Percentiles rank a stretch among this genome's conserved stretches.
Conservation (phyloP, 108 stramenopile genomes). For the Cylindrotheca closterium region DNA sequence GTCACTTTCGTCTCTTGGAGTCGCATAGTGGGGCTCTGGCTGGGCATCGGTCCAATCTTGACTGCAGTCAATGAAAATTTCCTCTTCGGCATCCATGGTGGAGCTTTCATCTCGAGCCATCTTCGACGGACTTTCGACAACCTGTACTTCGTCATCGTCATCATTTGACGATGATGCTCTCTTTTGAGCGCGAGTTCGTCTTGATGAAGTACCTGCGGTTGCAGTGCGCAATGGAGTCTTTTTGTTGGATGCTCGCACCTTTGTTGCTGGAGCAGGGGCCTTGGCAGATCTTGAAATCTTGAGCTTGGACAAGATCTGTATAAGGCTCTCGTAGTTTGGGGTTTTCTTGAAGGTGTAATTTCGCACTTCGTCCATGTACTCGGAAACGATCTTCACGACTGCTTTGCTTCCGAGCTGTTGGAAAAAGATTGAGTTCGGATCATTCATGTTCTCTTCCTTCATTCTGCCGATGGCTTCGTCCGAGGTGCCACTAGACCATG, state of each 20-base stretch:
- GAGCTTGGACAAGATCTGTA: constrained; percentile 15
- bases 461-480: constrained; percentile 63
- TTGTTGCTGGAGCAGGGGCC: neutral
- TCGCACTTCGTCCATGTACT: constrained; percentile 45
- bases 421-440: constrained; percentile 49
- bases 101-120: constrained; percentile 15
- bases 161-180: constrained; percentile 4
- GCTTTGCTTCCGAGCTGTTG: constrained; percentile 19
- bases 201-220: neutral
- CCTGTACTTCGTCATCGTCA: no score
- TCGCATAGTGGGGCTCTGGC: neutral
- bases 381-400: constrained; percentile 20
- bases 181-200: neutral
- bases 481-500: constrained; percentile 67
- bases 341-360: constrained; percentile 50
- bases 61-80: neutral
- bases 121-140: constrained; percentile 17
- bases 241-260: neutral
- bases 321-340: constrained; percentile 63
- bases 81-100: constrained; percentile 8
- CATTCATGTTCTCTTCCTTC: constrained; percentile 47
- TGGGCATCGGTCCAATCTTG: neutral
- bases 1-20: neutral
- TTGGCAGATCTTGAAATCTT: constrained; percentile 6
- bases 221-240: neutral